phyloP scores from a whole-genome alignment of 768 basidiomycete genomes.

The Lentinula sp. region DNA sequence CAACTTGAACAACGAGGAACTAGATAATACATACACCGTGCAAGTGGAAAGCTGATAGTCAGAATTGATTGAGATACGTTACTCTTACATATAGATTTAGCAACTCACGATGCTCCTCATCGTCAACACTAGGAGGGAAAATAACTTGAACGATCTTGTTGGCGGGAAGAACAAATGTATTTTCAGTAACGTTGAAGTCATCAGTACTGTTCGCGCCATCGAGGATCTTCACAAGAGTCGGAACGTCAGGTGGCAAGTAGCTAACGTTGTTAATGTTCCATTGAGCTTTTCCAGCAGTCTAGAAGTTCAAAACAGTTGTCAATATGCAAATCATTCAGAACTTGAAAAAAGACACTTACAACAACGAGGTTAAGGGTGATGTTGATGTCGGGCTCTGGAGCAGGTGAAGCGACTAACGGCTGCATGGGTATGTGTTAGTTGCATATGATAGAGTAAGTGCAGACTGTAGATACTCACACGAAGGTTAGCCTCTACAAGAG shows the following conservation, averaged over 20 bases:
- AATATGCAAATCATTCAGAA: background rate
- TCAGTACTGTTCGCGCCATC: constrained; percentile 22
- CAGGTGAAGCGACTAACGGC: constrained; percentile 11
- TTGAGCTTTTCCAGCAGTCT: constrained; percentile 15
- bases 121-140: constrained; percentile 24
- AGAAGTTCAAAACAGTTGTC: background rate
- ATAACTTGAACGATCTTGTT: constrained; percentile 32
- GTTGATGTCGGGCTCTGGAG: constrained; percentile 19
- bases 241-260: constrained; percentile 18
- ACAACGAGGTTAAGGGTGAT: constrained; percentile 18
- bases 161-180: constrained; percentile 31
- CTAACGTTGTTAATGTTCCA: constrained; percentile 28
- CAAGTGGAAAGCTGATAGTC: constrained; percentile 17
- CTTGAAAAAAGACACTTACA: constrained; percentile 8
- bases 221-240: constrained; percentile 25
- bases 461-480: constrained; percentile 7
- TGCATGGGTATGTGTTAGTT: background rate
- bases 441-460: background rate
- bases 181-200: constrained; percentile 26
- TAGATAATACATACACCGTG: constrained; percentile 17
- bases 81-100: too few species aligned
- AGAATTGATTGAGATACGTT: too few species aligned
- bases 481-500: constrained; percentile 8
- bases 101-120: constrained; percentile 18
- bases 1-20: too few species aligned